These are phyloP conservation scores for Trichosporon sp. DNA, from an alignment of 1,284 basidiomycete species.

Conservation along the genomic window DNA sequence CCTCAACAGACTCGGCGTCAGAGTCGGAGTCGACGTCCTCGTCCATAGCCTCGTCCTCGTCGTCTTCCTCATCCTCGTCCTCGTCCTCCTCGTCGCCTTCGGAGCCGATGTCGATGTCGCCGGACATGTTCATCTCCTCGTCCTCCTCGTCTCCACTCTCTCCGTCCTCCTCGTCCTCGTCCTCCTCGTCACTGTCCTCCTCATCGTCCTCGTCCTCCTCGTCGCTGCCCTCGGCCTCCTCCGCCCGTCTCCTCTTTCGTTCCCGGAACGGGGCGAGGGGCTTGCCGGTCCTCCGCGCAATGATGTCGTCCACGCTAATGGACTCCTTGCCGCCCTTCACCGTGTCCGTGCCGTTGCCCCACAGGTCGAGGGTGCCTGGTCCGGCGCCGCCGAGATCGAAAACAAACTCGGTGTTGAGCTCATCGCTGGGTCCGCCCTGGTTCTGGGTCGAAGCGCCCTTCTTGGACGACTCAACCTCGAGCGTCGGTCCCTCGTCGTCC, in stretches of 20 bases:
- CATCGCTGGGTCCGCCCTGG: constrained; percentile 55
- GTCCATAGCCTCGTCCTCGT: constrained; percentile 28
- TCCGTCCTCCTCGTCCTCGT: constrained; percentile 26
- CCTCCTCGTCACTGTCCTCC: constrained; percentile 39
- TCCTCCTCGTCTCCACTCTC: constrained; percentile 48
- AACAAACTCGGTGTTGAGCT: constrained; percentile 71
- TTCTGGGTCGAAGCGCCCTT: constrained; percentile 7
- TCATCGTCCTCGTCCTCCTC: constrained; percentile 27
- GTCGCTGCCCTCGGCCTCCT: constrained; percentile 26
- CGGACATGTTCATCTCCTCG: constrained; percentile 30
- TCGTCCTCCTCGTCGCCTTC: constrained; percentile 33
- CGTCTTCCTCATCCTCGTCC: constrained; percentile 52
- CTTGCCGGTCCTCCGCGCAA: constrained; percentile 60
- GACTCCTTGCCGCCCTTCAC: constrained; percentile 52
- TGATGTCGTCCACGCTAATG: constrained; percentile 88
- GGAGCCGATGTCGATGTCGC: constrained; percentile 35
- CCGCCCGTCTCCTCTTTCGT: constrained; percentile 56
- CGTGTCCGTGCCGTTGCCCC: constrained; percentile 44
- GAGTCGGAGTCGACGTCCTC: constrained; percentile 31
- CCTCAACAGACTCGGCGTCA: constrained; percentile 56
- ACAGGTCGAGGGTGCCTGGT: constrained; percentile 33
- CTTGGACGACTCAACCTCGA: constrained; percentile 26
- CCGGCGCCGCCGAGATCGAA: constrained; percentile 74
- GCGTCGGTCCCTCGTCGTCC: constrained; percentile 44
- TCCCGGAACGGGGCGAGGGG: constrained; percentile 51